Conservation (phyloP, 257 asterid genomes). For the Salvia rosmarinus region DNA sequence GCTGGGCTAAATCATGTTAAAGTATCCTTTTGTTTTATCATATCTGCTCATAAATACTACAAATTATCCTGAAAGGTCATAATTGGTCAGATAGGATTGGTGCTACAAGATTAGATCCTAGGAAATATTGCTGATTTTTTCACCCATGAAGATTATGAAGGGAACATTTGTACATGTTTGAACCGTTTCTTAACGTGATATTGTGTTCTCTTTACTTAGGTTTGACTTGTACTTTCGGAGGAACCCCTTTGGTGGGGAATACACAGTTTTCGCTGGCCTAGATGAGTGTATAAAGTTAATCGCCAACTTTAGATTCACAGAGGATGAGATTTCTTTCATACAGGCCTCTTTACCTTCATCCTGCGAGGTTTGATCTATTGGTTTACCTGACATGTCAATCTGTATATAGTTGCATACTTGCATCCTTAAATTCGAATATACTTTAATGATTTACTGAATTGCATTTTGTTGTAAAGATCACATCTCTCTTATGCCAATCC, state of each 20-base stretch:
- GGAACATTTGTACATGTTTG: constrained; percentile 8
- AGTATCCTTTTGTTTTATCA: not conserved
- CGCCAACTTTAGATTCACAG: constrained; percentile 78
- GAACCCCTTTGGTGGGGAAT: constrained; percentile 98
- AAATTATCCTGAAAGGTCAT: not conserved
- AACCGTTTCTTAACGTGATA: constrained; percentile 25
- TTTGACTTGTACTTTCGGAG: constrained; percentile 82
- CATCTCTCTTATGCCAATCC: not conserved
- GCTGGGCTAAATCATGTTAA: not conserved
- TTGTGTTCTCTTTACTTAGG: constrained; percentile 52
- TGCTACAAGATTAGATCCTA: not conserved
- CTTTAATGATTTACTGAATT: not conserved
- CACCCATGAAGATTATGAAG: not conserved
- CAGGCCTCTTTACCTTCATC: constrained; percentile 68
- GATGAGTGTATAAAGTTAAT: constrained; percentile 93
- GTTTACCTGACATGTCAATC: constrained; percentile 13
- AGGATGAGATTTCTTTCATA: constrained; percentile 81
- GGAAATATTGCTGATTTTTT: not conserved
- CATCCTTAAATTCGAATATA: constrained; percentile 16
- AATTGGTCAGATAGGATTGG: not conserved
- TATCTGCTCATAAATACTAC: not conserved
- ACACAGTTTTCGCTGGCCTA: constrained; percentile 90
- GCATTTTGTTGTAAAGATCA: constrained; percentile 15
- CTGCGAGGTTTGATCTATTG: constrained; percentile 69
- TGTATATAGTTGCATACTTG: constrained; percentile 9